Evolutionary conservation across 805 yeast genomes (phyloP), one percentile per base, ranked within the genome.

Genomic region (Torulaspora delbrueckii): DNA sequence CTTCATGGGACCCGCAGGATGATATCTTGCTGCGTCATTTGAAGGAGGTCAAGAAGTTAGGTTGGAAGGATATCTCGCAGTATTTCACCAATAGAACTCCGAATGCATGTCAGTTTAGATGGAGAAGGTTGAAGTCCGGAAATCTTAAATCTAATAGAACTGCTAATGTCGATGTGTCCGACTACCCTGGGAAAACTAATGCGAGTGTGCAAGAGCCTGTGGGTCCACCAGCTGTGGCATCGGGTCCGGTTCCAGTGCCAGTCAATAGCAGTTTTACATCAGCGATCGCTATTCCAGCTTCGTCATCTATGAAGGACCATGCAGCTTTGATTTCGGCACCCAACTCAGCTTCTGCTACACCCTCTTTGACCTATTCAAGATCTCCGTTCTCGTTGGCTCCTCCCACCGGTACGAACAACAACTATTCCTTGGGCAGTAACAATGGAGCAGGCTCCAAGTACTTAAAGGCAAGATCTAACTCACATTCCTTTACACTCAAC

Each of bases 41-140:
- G 58, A 87, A 87, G 65, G 96, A 87, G 62, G 80, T 81, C 50
- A 86, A 82, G 62, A 85, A 84, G 61, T 73, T 86, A 54, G 96
- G 96, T 1, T 87, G 96, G 96, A 81, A 87, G 63, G 95, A 87
- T 54, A 86, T 87, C 41, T 82, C 93, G 1, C 74, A 81, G 27
- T 85, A 84, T 58, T 87, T 87, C 64, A 75, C 79, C 35, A 83
- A 83, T 62, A 71, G 96, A 60, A 87, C 96, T 2, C 89, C 95
- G 30, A 87, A 86, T 60, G 95, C 95, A 2, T 86, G 95, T 57
- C 95, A 86, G 67, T 86, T 86, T 60, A 77, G 96, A 55, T 87
- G 96, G 96, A 76, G 96, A 63, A 68, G 96, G 51, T 68, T 81
- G 38, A 77, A 70, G 51, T 69, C 73, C 1, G 75, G 75, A 1